Base-by-base conservation (phyloP, 345 rosid species). In the Euphorbia peplus region DNA sequence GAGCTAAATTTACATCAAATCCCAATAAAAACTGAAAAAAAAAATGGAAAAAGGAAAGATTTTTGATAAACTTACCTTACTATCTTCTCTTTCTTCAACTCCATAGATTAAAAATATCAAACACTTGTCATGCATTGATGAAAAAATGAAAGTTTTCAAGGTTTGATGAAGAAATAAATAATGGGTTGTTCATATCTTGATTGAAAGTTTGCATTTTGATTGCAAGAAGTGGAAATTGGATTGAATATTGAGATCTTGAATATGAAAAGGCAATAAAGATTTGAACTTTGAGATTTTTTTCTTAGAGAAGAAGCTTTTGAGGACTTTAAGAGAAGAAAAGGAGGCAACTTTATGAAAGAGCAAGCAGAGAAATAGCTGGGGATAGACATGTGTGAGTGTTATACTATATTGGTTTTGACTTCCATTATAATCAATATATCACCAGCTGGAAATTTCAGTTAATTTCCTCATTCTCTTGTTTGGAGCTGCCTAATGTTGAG, bases 51-150 rank as follows among this genome's bases (percentile, higher is more conserved):
- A n/a, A n/a, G n/a, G n/a, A 3, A 29, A 14, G 11, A 24, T 19
- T 10, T 8, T 24, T 25, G 21, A 32, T 7, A 42, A 18, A 61
- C 24, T 63, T 66, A 85, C 91, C 91, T 86, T 79, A 86, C 85
- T 64, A 79, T 72, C 62, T 77, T 88, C 76, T 66, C 73, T 67
- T 80, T 82, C 64, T 83, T 80, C 50, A 79, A 78, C 66, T 78
- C 84, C 92, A 85, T 87, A 63, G n/a, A 62, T 68, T 16, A 22
- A 7, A 8, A 12, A 1, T 50, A 25, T 28, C 25, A 48, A 26
- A 22, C 53, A 4, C 18, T 5, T 4, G 32, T 18, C 14, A 69
- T 22, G 30, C 48, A 70, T 53, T 70, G 60, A 10, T 16, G 32
- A 64, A 64, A 53, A 67, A 62, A 25, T 62, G 24, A 15, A 57